Percentiles rank a stretch among this genome's conserved stretches.
Evolutionary conservation across 78 protist genomes (phyloP).

Genomic region (Emiliania huxleyi): DNA sequence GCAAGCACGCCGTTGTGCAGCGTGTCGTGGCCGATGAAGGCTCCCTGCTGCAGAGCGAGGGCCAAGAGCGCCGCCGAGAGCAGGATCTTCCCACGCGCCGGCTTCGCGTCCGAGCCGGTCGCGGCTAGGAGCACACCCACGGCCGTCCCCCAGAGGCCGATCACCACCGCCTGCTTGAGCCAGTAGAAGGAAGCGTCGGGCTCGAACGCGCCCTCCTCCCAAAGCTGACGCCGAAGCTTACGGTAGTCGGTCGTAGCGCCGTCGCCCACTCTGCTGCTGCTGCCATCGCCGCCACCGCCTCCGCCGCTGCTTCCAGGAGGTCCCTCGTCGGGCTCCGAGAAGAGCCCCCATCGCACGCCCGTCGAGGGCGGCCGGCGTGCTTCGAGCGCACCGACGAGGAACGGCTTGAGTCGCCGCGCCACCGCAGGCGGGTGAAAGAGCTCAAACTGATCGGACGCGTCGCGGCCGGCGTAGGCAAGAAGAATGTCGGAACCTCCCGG

Average conservation of each 20-base stretch:
- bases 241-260: neutral
- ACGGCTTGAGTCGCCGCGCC: neutral
- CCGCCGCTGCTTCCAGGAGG: no score
- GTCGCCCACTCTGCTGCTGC: no score
- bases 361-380: neutral
- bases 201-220: slow-evolving; percentile 1
- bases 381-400: neutral
- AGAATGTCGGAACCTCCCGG: neutral
- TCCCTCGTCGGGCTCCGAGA: neutral
- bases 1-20: slow-evolving; percentile 11
- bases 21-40: slow-evolving; percentile 12
- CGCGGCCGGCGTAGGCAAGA: neutral
- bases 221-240: neutral
- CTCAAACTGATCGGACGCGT: slow-evolving; percentile 2
- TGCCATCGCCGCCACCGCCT: no score
- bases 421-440: neutral
- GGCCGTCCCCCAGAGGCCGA: neutral
- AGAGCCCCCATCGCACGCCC: neutral
- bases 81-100: neutral
- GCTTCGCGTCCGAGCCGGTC: no score
- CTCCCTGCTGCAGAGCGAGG: neutral
- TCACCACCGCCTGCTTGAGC: neutral
- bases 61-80: neutral
- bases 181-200: neutral
- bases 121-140: no score